phyloP scores from a whole-genome alignment of 106 monocot genomes.

The Dioscorea dumetorum region DNA sequence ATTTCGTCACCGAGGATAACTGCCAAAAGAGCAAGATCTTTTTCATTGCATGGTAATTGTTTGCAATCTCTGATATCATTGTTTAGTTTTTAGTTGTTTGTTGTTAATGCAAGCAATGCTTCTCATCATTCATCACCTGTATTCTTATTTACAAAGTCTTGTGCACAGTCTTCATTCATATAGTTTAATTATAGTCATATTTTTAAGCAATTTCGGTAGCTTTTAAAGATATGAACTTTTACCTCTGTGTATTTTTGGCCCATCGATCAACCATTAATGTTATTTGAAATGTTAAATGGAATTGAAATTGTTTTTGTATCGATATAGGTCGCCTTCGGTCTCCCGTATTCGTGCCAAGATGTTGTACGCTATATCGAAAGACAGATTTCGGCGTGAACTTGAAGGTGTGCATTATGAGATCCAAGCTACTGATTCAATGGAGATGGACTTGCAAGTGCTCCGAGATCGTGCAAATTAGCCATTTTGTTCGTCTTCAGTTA shows the following conservation, averaged over 20 bases:
- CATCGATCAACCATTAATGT: too few species aligned
- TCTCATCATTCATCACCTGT: too few species aligned
- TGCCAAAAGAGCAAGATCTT: conserved; percentile 40
- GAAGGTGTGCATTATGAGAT: conserved; percentile 31
- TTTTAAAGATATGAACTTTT: too few species aligned
- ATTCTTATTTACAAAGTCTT: too few species aligned
- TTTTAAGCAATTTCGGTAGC: too few species aligned
- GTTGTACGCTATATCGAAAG: conserved; percentile 23
- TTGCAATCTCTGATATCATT: background rate
- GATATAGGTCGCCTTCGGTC: conserved; percentile 16
- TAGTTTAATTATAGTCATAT: too few species aligned
- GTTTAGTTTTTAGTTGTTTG: background rate
- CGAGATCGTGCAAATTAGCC: conserved; percentile 17
- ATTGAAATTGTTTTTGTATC: too few species aligned
- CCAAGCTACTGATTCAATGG: conserved; percentile 20
- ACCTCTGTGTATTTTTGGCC: too few species aligned
- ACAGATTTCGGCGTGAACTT: conserved; percentile 15
- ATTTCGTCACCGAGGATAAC: conserved; percentile 27
- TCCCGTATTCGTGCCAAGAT: conserved; percentile 27
- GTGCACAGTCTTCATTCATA: too few species aligned
- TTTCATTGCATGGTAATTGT: conserved; percentile 29
- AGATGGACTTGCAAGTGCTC: conserved; percentile 19
- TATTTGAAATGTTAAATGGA: too few species aligned
- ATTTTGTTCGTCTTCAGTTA: too few species aligned
- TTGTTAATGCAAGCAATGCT: too few species aligned